These are phyloP conservation scores for Triticum dicoccoides DNA, from an alignment of 176 grass and related monocot species.

Conservation along the genomic window DNA sequence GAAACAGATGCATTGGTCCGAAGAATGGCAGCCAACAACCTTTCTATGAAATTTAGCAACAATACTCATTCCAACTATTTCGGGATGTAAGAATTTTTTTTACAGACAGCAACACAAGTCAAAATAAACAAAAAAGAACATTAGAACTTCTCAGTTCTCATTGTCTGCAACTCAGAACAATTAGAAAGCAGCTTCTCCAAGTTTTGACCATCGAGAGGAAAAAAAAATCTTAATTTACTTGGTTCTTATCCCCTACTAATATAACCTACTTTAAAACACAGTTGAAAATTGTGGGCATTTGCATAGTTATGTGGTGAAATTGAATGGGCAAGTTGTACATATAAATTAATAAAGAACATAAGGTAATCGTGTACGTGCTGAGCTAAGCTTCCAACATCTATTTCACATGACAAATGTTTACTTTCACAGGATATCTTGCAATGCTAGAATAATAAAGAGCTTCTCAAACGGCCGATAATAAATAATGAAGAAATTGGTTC, in stretches of 20 bases:
- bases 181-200: neutral
- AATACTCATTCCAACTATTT: conserved; percentile 19
- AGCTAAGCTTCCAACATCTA: neutral
- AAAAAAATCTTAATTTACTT: neutral
- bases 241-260: neutral
- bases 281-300: neutral
- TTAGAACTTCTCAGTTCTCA: neutral
- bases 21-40: conserved; percentile 61
- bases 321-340: neutral
- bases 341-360: conserved; percentile 4
- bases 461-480: neutral
- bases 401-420: conserved; percentile 18
- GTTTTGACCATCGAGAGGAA: neutral
- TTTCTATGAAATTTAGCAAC: conserved; percentile 28
- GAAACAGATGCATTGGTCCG: conserved; percentile 44
- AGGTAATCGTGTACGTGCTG: neutral
- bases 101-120: neutral
- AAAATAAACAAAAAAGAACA: neutral
- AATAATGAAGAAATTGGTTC: neutral
- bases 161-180: neutral
- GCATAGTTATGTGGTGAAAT: neutral
- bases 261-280: neutral
- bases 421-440: neutral
- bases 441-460: neutral
- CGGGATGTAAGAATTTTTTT: neutral